Percentiles rank a stretch among this genome's conserved stretches.
These are phyloP conservation scores for Drosera spatulata DNA, from an alignment of 179 eudicot genomes.

Conservation along the genomic window DNA sequence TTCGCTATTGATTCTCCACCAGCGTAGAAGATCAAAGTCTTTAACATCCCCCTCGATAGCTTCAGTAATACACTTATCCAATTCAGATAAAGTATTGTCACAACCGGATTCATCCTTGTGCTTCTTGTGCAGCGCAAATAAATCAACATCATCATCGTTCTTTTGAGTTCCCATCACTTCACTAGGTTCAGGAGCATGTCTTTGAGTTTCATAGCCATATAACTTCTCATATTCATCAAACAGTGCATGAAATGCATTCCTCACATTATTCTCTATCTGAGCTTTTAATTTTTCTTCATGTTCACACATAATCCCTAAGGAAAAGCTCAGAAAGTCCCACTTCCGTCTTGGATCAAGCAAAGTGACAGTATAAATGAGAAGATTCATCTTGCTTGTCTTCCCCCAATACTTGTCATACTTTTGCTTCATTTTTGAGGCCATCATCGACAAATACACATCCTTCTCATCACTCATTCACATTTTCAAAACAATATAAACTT, in stretches of 20 bases:
- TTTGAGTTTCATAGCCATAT: no score
- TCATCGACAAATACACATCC: neutral
- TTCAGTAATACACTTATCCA: no score
- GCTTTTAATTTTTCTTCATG: neutral
- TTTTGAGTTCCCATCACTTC: no score
- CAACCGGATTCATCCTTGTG: no score
- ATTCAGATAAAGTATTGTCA: no score
- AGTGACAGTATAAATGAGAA: neutral
- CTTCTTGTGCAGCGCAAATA: no score
- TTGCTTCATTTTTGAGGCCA: conserved; percentile 11
- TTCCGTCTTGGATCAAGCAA: conserved; percentile 6
- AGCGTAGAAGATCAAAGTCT: neutral
- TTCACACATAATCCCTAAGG: neutral
- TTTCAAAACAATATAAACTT: neutral
- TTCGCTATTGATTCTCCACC: neutral
- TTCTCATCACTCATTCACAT: neutral
- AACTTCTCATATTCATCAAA: no score
- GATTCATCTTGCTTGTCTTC: conserved; percentile 3
- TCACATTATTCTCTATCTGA: no score
- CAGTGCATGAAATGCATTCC: no score
- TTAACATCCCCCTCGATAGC: no score
- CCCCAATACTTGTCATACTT: conserved; percentile 11
- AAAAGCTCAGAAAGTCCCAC: neutral
- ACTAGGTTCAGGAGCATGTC: no score
- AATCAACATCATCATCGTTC: no score